phyloP scores from a whole-genome alignment of 2,329 filamentous ascomycete species.

The Fusarium sp. region DNA sequence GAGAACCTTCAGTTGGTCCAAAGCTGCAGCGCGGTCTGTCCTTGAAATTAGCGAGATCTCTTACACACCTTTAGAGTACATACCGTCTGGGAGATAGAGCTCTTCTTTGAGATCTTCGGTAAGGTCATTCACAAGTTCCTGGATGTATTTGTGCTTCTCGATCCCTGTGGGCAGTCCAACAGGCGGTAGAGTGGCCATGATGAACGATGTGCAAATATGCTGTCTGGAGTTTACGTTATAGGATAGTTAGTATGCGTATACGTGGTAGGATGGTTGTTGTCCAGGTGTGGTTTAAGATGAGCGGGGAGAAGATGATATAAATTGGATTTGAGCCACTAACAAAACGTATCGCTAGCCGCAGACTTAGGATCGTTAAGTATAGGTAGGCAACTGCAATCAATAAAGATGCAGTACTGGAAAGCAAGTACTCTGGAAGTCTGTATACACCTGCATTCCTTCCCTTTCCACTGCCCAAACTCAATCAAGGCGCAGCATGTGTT shows the following conservation, averaged over 20 bases:
- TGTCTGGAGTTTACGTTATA: not conserved
- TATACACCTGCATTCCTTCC: not conserved
- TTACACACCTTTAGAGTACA: not conserved
- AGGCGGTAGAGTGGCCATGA: constrained; percentile 34
- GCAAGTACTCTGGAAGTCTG: not conserved
- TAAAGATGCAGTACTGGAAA: not conserved
- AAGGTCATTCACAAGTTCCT: constrained; percentile 71
- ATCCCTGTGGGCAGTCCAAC: constrained; percentile 54
- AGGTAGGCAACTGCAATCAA: not conserved
- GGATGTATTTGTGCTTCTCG: constrained; percentile 74
- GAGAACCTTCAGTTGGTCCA: constrained; percentile 75
- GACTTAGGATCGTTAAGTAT: not conserved
- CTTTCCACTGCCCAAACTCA: not conserved
- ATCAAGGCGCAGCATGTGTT: not conserved
- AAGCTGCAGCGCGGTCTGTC: constrained; percentile 70
- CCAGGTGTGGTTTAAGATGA: constrained; percentile 14
- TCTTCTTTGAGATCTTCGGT: constrained; percentile 70
- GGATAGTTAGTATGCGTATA: not conserved
- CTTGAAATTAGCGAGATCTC: constrained; percentile 17
- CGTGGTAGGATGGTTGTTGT: constrained; percentile 6
- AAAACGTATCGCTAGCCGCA: constrained; percentile 12
- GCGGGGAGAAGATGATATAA: constrained; percentile 27
- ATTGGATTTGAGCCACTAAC: constrained; percentile 31
- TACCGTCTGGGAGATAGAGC: constrained; percentile 70
- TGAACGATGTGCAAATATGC: constrained; percentile 8